Percentiles rank a stretch among this genome's conserved stretches.
Evolutionary conservation across 108 stramenopile genomes (phyloP).

Genomic region (Nitzschia putrida): DNA sequence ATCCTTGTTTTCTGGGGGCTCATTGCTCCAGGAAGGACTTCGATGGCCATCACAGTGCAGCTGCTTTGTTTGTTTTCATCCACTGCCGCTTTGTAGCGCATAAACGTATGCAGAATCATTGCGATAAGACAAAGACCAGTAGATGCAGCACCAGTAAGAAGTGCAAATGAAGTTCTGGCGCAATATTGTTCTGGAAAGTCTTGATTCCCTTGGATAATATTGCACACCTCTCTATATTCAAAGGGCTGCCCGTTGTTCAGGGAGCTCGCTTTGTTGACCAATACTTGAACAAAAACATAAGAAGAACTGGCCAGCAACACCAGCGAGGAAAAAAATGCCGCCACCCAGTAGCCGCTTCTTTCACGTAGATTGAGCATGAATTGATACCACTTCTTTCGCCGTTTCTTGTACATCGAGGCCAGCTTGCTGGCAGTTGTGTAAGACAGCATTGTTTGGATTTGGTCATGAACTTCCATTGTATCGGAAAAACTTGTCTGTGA

Average conservation of each 20-base stretch:
- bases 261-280: conserved; percentile 18
- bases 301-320: conserved; percentile 33
- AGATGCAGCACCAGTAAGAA: conserved; percentile 32
- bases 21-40: conserved; percentile 18
- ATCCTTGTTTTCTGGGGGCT: not conserved
- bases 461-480: conserved; percentile 12
- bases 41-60: conserved; percentile 18
- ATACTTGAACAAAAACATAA: conserved; percentile 37
- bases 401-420: conserved; percentile 32
- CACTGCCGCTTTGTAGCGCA: not conserved
- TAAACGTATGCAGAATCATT: conserved; percentile 31
- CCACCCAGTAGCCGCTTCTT: conserved; percentile 49
- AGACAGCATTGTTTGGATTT: conserved; percentile 29
- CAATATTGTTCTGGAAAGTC: conserved; percentile 28
- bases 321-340: conserved; percentile 35
- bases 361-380: conserved; percentile 27
- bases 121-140: conserved; percentile 27
- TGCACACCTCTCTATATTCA: conserved; percentile 23
- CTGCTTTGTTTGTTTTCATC: conserved; percentile 13
- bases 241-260: not conserved
- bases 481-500: conserved; percentile 17
- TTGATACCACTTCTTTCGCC: conserved; percentile 29
- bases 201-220: conserved; percentile 7
- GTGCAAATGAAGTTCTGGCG: conserved; percentile 24
- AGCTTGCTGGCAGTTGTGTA: conserved; percentile 4